Conservation (phyloP, 1,139 yeast species). For the Meyerozyma smithsonii region DNA sequence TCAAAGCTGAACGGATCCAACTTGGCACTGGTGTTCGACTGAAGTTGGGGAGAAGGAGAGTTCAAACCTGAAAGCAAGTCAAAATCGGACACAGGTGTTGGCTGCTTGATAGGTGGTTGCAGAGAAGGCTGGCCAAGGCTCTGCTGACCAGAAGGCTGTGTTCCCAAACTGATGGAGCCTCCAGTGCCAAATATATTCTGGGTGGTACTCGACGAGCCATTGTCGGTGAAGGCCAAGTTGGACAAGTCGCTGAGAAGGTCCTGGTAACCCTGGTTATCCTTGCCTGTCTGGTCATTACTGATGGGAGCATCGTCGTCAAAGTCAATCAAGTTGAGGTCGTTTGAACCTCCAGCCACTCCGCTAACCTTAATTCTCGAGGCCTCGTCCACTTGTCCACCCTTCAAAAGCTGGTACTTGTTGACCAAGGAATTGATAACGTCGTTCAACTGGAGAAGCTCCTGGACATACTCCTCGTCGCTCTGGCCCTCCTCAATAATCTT, state of each 20-base stretch:
- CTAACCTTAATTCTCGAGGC: conserved; percentile 53
- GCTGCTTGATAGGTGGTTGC: conserved; percentile 12
- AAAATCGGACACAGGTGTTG: conserved; percentile 17
- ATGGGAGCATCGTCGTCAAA: conserved; percentile 52
- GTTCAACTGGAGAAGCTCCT: conserved; percentile 62
- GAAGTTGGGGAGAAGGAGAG: conserved; percentile 46
- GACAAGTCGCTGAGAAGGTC: conserved; percentile 72
- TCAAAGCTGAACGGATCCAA: conserved; percentile 52
- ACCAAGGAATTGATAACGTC: conserved; percentile 72
- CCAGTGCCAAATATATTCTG: conserved; percentile 45
- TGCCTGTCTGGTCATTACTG: conserved; percentile 27
- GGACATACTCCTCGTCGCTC: conserved; percentile 56
- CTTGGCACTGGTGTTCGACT: conserved; percentile 28
- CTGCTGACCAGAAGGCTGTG: conserved; percentile 8
- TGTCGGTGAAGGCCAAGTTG: conserved; percentile 47
- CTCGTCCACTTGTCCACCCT: conserved; percentile 56
- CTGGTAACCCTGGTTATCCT: conserved; percentile 48
- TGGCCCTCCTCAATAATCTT: conserved; percentile 77
- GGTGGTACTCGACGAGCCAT: conserved; percentile 11
- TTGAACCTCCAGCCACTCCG: conserved; percentile 24
- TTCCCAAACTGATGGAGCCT: conserved; percentile 39
- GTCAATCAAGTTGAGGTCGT: conserved; percentile 64
- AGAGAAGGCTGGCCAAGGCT: conserved; percentile 11
- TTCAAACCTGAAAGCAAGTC: conserved; percentile 45
- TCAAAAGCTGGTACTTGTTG: conserved; percentile 62